A percentile compares a stretch with the other conserved stretches of the same genome.
Evolutionary conservation across 2,329 filamentous ascomycete genomes (phyloP).

Genomic region (Paecilomyces sp.): DNA sequence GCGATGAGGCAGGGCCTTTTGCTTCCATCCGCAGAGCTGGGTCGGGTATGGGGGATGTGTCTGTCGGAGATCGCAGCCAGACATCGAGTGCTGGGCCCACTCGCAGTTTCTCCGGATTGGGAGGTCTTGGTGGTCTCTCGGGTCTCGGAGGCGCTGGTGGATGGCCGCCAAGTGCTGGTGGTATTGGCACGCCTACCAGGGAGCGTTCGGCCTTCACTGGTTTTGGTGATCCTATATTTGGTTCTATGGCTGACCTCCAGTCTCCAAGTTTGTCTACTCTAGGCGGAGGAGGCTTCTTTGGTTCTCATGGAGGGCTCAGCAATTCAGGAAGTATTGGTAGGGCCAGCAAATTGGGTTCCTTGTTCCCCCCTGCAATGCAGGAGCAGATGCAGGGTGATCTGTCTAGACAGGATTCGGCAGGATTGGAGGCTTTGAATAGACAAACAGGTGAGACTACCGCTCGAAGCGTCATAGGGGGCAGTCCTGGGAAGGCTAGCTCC

Average conservation of each 20-base stretch:
- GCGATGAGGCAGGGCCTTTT: slow-evolving; percentile 47
- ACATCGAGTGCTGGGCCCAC: slow-evolving; percentile 76
- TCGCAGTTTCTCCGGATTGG: slow-evolving; percentile 61
- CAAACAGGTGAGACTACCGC: slow-evolving; percentile 45
- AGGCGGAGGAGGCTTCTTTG: slow-evolving; percentile 53
- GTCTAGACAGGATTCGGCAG: slow-evolving; percentile 55
- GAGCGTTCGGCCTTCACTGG: slow-evolving; percentile 47
- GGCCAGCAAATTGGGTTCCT: slow-evolving; percentile 72
- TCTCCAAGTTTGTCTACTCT: slow-evolving; percentile 33
- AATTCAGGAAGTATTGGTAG: slow-evolving; percentile 63
- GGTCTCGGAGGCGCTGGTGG: slow-evolving; percentile 44
- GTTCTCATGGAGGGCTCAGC: slow-evolving; percentile 47
- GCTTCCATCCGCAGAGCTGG: slow-evolving; percentile 49
- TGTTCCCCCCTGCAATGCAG: slow-evolving; percentile 86
- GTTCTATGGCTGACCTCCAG: slow-evolving; percentile 68
- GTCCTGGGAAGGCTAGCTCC: slow-evolving; percentile 42
- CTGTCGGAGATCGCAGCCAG: slow-evolving; percentile 80
- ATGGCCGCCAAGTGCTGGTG: slow-evolving; percentile 54
- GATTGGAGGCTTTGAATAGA: slow-evolving; percentile 49
- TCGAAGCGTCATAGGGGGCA: slow-evolving; percentile 53
- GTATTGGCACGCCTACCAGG: slow-evolving; percentile 65
- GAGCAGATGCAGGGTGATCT: slow-evolving; percentile 68
- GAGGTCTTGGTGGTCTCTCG: slow-evolving; percentile 45
- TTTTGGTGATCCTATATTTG: slow-evolving; percentile 61
- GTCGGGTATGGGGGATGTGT: slow-evolving; percentile 44